Evolutionary conservation across 176 grass and related monocot genomes (phyloP), one percentile per base, ranked within the genome.

Genomic region (Areca catechu): DNA sequence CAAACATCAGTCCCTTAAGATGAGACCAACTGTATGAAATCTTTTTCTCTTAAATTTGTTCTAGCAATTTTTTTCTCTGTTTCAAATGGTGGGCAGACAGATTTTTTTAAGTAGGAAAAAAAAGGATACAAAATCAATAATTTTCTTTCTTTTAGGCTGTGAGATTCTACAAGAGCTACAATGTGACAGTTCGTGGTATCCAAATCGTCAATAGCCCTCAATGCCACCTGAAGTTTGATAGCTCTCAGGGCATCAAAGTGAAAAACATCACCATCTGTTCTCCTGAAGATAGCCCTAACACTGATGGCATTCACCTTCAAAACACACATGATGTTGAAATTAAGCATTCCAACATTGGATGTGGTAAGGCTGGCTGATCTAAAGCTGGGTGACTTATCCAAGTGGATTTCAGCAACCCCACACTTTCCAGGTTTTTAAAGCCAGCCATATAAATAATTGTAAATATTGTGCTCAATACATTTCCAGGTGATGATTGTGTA

Each of bases 211-310:
- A 91, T 72, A 83, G 87, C 60, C 82, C 87, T 18, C 71, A 79
- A 47, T 91, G 82, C 64, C 87, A 91, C 72, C 75, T 86, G 21
- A 91, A 91, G 51, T 91, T 91, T 57, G 88, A 91, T 79, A 86
- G 56, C 71, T 91, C 79, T 58, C 66, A 69, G 9, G 43, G 71
- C 57, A 74, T 92, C 64, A 86, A 20, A 63, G 83, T 86, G 27
- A 92, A 77, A 65, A 80, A 83, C 62, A 20, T 92, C 55, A 83
- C 76, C 72, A 92, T 92, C 51, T 71, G 73, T 50, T 86, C 83
- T 43, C 65, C 83, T 0, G 59, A 72, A 48, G 69, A 83, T 48
- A 80, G 63, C 63, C 78, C 58, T 21, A 91, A 91, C 69, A 83
- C 88, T 15, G 88, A 91, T 29, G 79, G 88, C 60, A 86, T 92